A percentile compares a stretch with the other conserved stretches of the same genome.
phyloP scores from a whole-genome alignment of 495 filamentous ascomycete species.

The Penicillium simplicissimum region DNA sequence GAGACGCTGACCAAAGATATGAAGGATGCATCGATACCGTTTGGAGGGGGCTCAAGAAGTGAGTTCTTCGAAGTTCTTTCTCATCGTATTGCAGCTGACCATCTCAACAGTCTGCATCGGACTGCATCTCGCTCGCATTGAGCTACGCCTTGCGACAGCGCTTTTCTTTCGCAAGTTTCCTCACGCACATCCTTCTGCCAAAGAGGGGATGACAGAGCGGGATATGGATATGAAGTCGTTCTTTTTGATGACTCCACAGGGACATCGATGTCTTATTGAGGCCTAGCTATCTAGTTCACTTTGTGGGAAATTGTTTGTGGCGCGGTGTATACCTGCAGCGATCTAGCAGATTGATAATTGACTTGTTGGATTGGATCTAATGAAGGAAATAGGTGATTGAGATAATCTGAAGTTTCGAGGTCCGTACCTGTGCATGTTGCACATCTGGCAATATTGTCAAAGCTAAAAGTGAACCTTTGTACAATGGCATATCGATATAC shows the following conservation, averaged over 20 bases:
- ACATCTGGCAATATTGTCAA: too few relatives aligned
- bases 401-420: not conserved
- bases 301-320: not conserved
- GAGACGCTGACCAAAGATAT: slow-evolving; percentile 46
- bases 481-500: not conserved
- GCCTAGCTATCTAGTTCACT: slow-evolving; percentile 7
- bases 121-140: slow-evolving; percentile 38
- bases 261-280: slow-evolving; percentile 48
- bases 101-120: slow-evolving; percentile 41
- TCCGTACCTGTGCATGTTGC: not conserved
- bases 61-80: slow-evolving; percentile 12
- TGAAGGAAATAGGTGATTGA: too few relatives aligned
- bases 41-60: slow-evolving; percentile 52
- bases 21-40: slow-evolving; percentile 55
- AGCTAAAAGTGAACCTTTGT: not conserved
- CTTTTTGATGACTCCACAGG: slow-evolving; percentile 47
- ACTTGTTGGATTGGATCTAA: not conserved
- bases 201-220: slow-evolving; percentile 43
- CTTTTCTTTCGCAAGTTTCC: slow-evolving; percentile 39
- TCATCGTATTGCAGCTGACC: not conserved
- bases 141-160: slow-evolving; percentile 36
- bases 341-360: not conserved
- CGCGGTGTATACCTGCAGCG: not conserved
- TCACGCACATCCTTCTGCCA: slow-evolving; percentile 18
- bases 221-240: slow-evolving; percentile 46